phyloP scores from a whole-genome alignment of 75 land plant genomes.

The Cryptomeria japonica region DNA sequence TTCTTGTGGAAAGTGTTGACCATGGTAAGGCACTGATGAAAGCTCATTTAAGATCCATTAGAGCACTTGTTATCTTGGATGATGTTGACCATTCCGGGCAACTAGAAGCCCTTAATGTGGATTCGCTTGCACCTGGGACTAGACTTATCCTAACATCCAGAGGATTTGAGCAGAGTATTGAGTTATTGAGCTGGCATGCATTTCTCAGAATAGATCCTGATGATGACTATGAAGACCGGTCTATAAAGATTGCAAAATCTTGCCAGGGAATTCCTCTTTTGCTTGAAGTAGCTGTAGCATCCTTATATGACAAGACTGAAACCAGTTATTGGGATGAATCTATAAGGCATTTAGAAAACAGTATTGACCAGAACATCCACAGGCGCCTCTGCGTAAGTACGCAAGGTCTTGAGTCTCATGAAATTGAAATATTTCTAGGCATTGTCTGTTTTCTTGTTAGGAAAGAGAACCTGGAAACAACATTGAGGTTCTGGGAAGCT shows the following conservation, averaged over 20 bases:
- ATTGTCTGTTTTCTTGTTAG: no score
- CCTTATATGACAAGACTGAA: neutral
- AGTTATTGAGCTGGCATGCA: slow-evolving; percentile 3
- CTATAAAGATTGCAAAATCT: neutral
- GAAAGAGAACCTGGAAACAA: no score
- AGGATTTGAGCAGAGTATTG: no score
- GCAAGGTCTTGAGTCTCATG: no score
- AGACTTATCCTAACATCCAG: no score
- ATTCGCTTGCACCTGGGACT: no score
- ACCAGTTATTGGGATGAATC: neutral
- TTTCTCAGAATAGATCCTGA: neutral
- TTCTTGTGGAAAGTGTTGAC: neutral
- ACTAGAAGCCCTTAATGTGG: no score
- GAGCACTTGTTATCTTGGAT: slow-evolving; percentile 17
- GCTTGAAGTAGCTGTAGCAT: neutral
- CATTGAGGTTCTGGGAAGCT: no score
- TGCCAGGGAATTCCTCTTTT: neutral
- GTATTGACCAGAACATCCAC: no score
- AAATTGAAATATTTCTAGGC: no score
- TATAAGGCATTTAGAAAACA: no score
- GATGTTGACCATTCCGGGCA: neutral
- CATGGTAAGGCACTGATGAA: neutral
- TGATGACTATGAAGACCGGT: neutral
- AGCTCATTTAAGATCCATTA: neutral
- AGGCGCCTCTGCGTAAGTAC: no score